phyloP scores from a whole-genome alignment of 345 rosid species.

The Hevea brasiliensis region DNA sequence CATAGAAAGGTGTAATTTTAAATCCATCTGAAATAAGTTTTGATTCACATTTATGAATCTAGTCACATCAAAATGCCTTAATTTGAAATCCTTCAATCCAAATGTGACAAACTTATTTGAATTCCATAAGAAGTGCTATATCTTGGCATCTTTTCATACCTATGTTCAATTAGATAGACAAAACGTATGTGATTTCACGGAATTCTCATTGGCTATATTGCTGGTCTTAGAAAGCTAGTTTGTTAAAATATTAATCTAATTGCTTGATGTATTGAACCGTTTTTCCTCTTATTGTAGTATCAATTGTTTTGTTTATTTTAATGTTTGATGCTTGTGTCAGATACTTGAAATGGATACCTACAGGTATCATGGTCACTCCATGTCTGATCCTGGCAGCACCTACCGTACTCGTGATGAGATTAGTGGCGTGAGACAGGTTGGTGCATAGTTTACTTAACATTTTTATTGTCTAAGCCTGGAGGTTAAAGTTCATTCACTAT shows the following conservation, averaged over 20 bases:
- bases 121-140: not conserved
- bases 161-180: not conserved
- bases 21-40: not conserved
- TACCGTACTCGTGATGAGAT: slow-evolving; percentile 99
- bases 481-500: not conserved
- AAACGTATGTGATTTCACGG: not conserved
- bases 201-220: not conserved
- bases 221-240: not conserved
- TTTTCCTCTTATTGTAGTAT: not conserved
- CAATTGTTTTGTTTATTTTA: not conserved
- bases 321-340: slow-evolving; percentile 41
- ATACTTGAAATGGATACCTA: slow-evolving; percentile 99
- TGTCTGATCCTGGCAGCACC: slow-evolving; percentile 99
- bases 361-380: slow-evolving; percentile 97
- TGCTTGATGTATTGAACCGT: not conserved
- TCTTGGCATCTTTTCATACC: not conserved
- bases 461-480: not conserved
- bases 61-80: not conserved
- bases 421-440: slow-evolving; percentile 88
- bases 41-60: not conserved
- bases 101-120: not conserved
- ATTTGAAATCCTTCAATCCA: not conserved
- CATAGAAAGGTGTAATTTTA: not conserved
- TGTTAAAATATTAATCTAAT: not conserved
- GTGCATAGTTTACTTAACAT: slow-evolving; percentile 7